These are phyloP conservation scores for Clathrospora elynae DNA, from an alignment of 2,329 filamentous ascomycete genomes.

Conservation along the genomic window DNA sequence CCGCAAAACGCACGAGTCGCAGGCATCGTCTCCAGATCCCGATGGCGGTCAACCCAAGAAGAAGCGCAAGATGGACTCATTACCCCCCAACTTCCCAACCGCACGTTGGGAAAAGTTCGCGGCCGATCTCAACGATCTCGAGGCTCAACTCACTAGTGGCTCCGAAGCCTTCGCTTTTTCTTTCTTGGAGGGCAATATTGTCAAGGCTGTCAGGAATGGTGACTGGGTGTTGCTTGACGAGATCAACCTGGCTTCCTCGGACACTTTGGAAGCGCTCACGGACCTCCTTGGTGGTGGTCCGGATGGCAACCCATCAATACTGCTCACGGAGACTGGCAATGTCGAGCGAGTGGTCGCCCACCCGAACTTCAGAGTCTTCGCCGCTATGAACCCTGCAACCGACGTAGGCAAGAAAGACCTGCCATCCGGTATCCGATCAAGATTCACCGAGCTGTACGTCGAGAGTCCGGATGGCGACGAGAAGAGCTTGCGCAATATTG, in stretches of 20 bases:
- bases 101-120: constrained; percentile 83
- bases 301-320: constrained; percentile 74
- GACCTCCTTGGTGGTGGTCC: constrained; percentile 79
- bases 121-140: constrained; percentile 74
- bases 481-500: constrained; percentile 84
- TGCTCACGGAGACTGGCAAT: constrained; percentile 91
- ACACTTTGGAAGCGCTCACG: constrained; percentile 91
- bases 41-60: constrained; percentile 70
- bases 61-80: constrained; percentile 66
- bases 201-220: constrained; percentile 93
- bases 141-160: constrained; percentile 75
- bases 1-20: constrained; percentile 49
- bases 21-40: constrained; percentile 45
- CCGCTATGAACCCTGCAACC: constrained; percentile 98
- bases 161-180: constrained; percentile 85
- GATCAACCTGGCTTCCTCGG: constrained; percentile 92
- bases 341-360: constrained; percentile 89
- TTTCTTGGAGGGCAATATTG: constrained; percentile 93
- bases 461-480: constrained; percentile 85
- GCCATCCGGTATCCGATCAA: constrained; percentile 82
- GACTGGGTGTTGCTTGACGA: constrained; percentile 98
- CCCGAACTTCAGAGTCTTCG: constrained; percentile 92
- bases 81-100: constrained; percentile 60
- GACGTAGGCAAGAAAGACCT: constrained; percentile 96
- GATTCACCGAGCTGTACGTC: constrained; percentile 96